Base-by-base conservation (phyloP, 2,329 filamentous ascomycete genomes). In the Colletotrichum sublineola region DNA sequence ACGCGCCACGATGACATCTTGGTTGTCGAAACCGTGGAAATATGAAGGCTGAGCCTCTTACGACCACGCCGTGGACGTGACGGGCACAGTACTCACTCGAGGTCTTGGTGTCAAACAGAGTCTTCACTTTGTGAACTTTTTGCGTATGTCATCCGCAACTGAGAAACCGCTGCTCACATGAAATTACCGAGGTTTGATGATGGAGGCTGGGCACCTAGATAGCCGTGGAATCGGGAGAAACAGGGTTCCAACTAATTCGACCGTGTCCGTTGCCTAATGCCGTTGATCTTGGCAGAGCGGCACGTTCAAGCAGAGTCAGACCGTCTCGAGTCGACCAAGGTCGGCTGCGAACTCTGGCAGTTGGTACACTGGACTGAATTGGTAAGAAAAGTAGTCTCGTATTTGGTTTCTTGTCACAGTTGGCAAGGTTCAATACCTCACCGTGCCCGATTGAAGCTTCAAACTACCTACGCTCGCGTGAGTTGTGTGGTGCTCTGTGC, bases 151-250 rank as follows among this genome's bases (percentile, higher is more conserved):
- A 6, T 5, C 8, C 24, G n/a, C 36, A 29, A 29, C n/a, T n/a
- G 8, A 42, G 55, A 8, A 29, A 12, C 14, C 5, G 11, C 12
- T 44, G 5, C 31, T 20, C 5, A 29, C 36, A 8, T 8, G 0
- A 4, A 14, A n/a, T 63, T 60, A 12, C 46, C 66, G 70, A 69
- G 66, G 61, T 50, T 53, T 48, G 24, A 18, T 48, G 24, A 18
- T 18, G 24, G 33, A 14, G 42, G 53, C 36, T n/a, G 42, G 31
- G 9, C 31, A 36, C 40, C 29, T 36, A 7, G 31, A 33, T 50
- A 52, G 48, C 38, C 46, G 46, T 65, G 15, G 38, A 36, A 36
- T 65, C 61, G 70, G 66, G 33, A 62, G 70, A 70, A 73, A 61
- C 40, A 65, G 60, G 70, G 56, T 62, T 62, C 48, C 44, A 24